Conservation (phyloP, 495 filamentous ascomycete genomes). For the Neurospora sp. region DNA sequence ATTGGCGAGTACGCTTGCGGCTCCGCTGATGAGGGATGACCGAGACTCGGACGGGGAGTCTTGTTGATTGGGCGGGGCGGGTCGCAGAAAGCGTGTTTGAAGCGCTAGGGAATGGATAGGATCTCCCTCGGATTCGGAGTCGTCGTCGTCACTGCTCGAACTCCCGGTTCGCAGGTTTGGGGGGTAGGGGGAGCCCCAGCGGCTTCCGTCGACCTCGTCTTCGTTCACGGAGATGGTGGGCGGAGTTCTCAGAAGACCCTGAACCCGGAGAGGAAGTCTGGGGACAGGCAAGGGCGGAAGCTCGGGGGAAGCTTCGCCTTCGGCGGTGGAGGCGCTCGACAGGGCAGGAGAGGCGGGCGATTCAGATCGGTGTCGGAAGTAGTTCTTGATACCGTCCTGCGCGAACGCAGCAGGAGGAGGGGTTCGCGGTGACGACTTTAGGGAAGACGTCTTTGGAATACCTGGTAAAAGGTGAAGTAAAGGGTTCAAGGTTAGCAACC, state of each 20-base stretch:
- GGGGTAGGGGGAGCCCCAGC: slow-evolving; percentile 68
- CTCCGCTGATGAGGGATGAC: slow-evolving; percentile 37
- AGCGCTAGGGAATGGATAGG: slow-evolving; percentile 42
- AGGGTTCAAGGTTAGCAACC: slow-evolving; percentile 4
- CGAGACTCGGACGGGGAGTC: slow-evolving; percentile 26
- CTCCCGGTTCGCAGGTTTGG: slow-evolving; percentile 40
- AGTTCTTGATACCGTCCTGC: slow-evolving; percentile 34
- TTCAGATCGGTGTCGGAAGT: slow-evolving; percentile 15
- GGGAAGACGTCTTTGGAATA: slow-evolving; percentile 41
- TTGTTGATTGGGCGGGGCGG: slow-evolving; percentile 28
- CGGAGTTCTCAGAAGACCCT: slow-evolving; percentile 40
- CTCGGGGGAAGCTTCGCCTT: slow-evolving; percentile 42
- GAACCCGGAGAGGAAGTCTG: slow-evolving; percentile 35
- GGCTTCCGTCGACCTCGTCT: slow-evolving; percentile 45
- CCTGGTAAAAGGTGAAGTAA: slow-evolving; percentile 3
- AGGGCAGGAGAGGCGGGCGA: slow-evolving; percentile 34
- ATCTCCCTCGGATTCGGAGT: slow-evolving; percentile 34
- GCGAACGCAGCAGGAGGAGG: slow-evolving; percentile 46
- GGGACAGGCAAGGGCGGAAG: slow-evolving; percentile 44
- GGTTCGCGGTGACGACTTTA: slow-evolving; percentile 30
- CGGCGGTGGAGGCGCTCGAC: slow-evolving; percentile 43
- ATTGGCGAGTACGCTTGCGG: slow-evolving; percentile 44
- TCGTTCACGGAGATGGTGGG: slow-evolving; percentile 21
- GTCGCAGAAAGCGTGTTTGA: slow-evolving; percentile 43
- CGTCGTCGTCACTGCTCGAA: slow-evolving; percentile 35